These are phyloP conservation scores for Prunus yedoensis DNA, from an alignment of 331 rosid genomes.

Conservation along the genomic window DNA sequence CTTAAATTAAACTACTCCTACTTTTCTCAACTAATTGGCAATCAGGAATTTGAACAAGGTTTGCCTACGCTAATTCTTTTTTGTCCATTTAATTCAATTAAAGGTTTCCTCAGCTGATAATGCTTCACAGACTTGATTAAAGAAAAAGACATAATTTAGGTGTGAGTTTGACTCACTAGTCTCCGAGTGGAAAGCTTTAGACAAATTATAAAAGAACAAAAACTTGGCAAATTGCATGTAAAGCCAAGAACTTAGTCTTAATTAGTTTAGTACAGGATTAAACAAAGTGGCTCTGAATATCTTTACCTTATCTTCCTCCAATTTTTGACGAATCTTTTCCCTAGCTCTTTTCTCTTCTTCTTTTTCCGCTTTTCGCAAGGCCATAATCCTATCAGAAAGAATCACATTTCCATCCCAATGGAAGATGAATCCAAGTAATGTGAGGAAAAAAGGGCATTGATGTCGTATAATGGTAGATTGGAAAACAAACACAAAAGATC, in stretches of 20 bases:
- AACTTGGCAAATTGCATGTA: not conserved
- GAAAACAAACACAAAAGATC: conserved; percentile 24
- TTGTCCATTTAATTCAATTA: not conserved
- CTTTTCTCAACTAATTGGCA: not conserved
- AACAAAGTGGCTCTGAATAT: conserved; percentile 5
- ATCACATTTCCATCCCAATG: conserved; percentile 20
- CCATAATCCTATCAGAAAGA: conserved; percentile 56
- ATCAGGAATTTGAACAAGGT: not conserved
- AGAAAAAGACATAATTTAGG: not conserved
- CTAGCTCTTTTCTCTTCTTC: conserved; percentile 95
- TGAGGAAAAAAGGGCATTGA: conserved; percentile 1
- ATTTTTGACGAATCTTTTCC: conserved; percentile 85
- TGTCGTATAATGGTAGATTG: conserved; percentile 5
- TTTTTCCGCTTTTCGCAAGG: conserved; percentile 94
- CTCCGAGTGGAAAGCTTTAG: not conserved
- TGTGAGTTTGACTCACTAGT: not conserved
- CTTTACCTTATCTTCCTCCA: conserved; percentile 96
- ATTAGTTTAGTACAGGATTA: not conserved
- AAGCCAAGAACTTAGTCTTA: not conserved
- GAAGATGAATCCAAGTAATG: not conserved
- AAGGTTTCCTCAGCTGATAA: not conserved
- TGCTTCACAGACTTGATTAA: not conserved
- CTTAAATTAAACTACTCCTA: not conserved
- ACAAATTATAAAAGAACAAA: not conserved
- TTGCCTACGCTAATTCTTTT: not conserved